These are phyloP conservation scores for Chalaropsis ovoidea DNA, from an alignment of 2,329 filamentous ascomycete species.

Conservation along the genomic window DNA sequence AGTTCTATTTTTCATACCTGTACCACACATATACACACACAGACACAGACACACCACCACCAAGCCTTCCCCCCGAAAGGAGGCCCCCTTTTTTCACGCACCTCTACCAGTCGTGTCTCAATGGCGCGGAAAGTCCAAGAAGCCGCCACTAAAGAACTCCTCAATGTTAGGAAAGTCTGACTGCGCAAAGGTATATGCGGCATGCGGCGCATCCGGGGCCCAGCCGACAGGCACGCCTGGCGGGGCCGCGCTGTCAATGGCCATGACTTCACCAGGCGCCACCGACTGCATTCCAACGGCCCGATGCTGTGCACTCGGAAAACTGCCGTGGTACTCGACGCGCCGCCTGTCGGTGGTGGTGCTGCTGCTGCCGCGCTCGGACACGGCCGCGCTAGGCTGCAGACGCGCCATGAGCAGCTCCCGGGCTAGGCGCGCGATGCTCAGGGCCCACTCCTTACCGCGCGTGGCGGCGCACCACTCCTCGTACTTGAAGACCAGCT, in stretches of 20 bases:
- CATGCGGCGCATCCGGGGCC: slow-evolving; percentile 7
- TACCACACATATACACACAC: not conserved
- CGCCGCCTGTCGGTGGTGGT: not conserved
- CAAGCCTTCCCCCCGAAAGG: not conserved
- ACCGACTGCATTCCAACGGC: not conserved
- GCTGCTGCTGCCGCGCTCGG: not conserved
- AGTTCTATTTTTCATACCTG: slow-evolving; percentile 1
- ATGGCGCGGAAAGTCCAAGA: slow-evolving; percentile 24
- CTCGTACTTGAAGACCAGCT: slow-evolving; percentile 24
- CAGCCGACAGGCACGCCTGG: not conserved
- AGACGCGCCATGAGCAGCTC: slow-evolving; percentile 24
- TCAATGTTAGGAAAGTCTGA: slow-evolving; percentile 25
- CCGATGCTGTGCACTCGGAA: slow-evolving; percentile 17
- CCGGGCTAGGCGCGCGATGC: slow-evolving; percentile 22
- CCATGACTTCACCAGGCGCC: slow-evolving; percentile 15
- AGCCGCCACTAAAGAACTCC: slow-evolving; percentile 24
- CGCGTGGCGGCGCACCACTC: slow-evolving; percentile 22
- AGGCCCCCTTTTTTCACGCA: not conserved
- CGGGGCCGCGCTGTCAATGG: slow-evolving; percentile 16
- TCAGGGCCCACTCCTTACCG: slow-evolving; percentile 24
- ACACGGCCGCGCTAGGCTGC: slow-evolving; percentile 7
- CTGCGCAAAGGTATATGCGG: slow-evolving; percentile 1
- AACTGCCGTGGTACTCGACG: slow-evolving; percentile 19
- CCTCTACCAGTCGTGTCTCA: not conserved
- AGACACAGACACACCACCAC: too few relatives aligned